These are phyloP conservation scores for Fraxinus albicans DNA, from an alignment of 305 asterid genomes.

Conservation along the genomic window DNA sequence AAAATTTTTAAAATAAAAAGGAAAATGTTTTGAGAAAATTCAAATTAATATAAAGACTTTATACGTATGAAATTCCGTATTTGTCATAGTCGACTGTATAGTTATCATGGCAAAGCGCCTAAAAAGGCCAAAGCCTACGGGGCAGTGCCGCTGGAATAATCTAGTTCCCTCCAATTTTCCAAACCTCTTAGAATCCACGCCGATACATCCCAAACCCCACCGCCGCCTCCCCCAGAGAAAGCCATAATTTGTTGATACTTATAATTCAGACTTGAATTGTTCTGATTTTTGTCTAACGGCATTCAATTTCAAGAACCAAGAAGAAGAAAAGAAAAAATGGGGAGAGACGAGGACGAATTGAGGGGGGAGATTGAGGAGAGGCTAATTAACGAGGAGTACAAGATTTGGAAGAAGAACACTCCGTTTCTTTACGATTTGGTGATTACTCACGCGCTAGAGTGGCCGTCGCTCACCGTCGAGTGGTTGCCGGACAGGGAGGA, in stretches of 20 bases:
- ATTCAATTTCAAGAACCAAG: background rate
- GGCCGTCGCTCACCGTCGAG: slow-evolving; percentile 94
- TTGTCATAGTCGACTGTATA: background rate
- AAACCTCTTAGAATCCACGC: background rate
- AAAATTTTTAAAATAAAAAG: no score
- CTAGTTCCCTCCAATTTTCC: background rate
- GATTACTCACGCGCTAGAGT: slow-evolving; percentile 85
- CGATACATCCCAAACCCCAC: background rate
- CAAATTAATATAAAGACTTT: no score
- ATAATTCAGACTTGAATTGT: background rate
- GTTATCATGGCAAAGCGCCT: background rate
- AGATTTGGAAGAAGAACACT: slow-evolving; percentile 92
- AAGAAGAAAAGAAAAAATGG: slow-evolving; percentile 33
- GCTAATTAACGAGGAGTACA: slow-evolving; percentile 85
- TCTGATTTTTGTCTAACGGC: background rate
- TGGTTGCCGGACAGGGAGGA: slow-evolving; percentile 90
- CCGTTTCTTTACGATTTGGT: slow-evolving; percentile 90
- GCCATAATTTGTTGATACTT: background rate
- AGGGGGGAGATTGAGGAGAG: slow-evolving; percentile 88
- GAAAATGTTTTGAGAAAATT: background rate
- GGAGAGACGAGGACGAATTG: slow-evolving; percentile 89
- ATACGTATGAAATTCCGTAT: background rate
- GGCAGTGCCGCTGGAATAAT: background rate
- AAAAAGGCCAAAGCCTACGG: background rate
- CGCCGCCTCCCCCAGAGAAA: background rate